Conservation (phyloP, 2,329 filamentous ascomycete genomes). For the Aspergillaceae sp. region DNA sequence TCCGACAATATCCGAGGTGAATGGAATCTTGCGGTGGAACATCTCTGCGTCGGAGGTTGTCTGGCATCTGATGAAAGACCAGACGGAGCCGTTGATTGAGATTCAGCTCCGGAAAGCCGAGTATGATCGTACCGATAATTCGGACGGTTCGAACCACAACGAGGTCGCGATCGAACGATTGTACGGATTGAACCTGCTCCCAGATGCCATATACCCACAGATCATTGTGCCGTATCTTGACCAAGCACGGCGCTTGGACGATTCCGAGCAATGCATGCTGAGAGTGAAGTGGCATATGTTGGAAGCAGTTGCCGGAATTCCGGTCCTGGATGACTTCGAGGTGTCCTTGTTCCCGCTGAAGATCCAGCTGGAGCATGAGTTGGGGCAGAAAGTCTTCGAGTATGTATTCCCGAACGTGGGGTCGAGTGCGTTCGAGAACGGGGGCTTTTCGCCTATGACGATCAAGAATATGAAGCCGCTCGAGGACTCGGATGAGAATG, state of each 20-base stretch:
- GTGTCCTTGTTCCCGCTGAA: constrained; percentile 88
- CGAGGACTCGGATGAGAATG: constrained; percentile 41
- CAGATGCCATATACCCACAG: constrained; percentile 85
- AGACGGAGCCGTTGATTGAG: constrained; percentile 80
- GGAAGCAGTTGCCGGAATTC: constrained; percentile 93
- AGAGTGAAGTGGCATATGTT: constrained; percentile 97
- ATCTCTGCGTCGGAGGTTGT: constrained; percentile 93
- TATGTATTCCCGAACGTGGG: constrained; percentile 90
- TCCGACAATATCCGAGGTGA: constrained; percentile 57
- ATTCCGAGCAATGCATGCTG: constrained; percentile 70
- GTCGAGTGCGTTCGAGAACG: constrained; percentile 42
- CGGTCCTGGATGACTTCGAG: constrained; percentile 94
- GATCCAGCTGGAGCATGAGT: constrained; percentile 84
- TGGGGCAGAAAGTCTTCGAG: constrained; percentile 87
- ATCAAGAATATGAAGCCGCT: constrained; percentile 46
- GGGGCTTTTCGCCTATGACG: constrained; percentile 44
- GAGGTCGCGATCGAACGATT: constrained; percentile 80
- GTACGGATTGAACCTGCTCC: constrained; percentile 79
- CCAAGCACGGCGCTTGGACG: constrained; percentile 47
- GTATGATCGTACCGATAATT: constrained; percentile 93
- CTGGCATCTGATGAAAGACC: constrained; percentile 88
- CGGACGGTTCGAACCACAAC: constrained; percentile 93
- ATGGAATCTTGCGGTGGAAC: constrained; percentile 79
- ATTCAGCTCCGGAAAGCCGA: constrained; percentile 84
- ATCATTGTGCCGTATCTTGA: constrained; percentile 90